Evolutionary conservation across 495 filamentous ascomycete genomes (phyloP).

Genomic region (Penicillium dipodomyicola): DNA sequence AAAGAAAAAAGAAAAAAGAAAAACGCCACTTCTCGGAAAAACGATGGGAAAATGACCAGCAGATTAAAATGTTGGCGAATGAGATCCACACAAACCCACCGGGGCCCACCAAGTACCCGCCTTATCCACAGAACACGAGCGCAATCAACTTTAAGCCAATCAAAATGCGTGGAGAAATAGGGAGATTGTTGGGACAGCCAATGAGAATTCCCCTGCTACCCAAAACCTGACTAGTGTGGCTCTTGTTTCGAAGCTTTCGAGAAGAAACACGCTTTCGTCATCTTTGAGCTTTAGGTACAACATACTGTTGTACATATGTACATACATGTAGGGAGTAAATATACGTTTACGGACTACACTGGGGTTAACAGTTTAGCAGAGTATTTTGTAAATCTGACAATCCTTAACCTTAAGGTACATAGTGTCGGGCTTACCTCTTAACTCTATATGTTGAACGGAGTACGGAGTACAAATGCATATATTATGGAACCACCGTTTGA

Average conservation of each 20-base stretch:
- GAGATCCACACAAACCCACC: neutral
- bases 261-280: neutral
- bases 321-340: no score
- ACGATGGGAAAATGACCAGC: neutral
- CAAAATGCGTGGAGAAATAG: neutral
- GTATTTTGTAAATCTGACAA: no score
- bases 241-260: constrained; percentile 5
- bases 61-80: neutral
- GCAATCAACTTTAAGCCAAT: neutral
- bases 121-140: neutral
- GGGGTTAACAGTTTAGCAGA: no score
- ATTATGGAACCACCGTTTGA: no score
- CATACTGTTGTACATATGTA: no score
- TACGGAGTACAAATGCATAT: no score
- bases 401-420: no score
- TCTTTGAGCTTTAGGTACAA: no score
- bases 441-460: no score
- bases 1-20: neutral
- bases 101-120: neutral
- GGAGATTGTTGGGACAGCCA: neutral
- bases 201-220: neutral
- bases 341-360: no score
- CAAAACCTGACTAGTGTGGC: neutral
- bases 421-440: no score
- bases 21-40: neutral